Evolutionary conservation across 257 asterid species (phyloP).

Genomic region (Voacanga thouarsii): DNA sequence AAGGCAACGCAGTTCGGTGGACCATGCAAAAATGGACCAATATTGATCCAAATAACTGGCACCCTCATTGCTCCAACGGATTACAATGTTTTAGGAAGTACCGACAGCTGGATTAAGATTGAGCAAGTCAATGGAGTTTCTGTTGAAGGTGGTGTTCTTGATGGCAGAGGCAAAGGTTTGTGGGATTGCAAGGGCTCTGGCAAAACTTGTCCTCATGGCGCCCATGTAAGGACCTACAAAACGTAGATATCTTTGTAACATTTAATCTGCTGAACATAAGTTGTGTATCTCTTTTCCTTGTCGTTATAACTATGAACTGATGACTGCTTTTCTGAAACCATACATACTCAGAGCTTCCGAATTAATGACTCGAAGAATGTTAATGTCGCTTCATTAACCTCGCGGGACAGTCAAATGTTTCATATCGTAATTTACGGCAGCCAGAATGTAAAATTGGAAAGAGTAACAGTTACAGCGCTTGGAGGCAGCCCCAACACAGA

Average conservation of each 20-base stretch:
- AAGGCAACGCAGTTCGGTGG: background rate
- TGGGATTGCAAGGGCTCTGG: constrained; percentile 27
- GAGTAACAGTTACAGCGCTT: constrained; percentile 36
- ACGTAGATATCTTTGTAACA: too few relatives aligned
- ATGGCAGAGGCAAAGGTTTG: constrained; percentile 25
- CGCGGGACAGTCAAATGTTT: constrained; percentile 45
- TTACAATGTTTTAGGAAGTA: background rate
- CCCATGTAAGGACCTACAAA: constrained; percentile 12
- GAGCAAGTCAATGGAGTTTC: background rate
- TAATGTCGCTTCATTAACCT: constrained; percentile 35
- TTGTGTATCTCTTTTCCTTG: too few relatives aligned
- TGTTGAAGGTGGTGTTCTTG: constrained; percentile 15
- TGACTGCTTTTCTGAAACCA: too few relatives aligned
- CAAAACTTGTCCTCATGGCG: constrained; percentile 18
- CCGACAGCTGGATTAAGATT: background rate
- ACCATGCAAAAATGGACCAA: background rate
- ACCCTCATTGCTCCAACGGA: background rate
- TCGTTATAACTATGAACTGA: too few relatives aligned
- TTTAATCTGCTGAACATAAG: too few relatives aligned
- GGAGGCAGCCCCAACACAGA: constrained; percentile 57
- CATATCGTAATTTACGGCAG: constrained; percentile 44
- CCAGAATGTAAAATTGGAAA: constrained; percentile 26
- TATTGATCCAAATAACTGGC: background rate
- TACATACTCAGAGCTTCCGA: too few relatives aligned
- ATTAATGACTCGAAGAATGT: constrained; percentile 12